Conservation (phyloP, 306 rosid genomes). For the Dryas octopetala region DNA sequence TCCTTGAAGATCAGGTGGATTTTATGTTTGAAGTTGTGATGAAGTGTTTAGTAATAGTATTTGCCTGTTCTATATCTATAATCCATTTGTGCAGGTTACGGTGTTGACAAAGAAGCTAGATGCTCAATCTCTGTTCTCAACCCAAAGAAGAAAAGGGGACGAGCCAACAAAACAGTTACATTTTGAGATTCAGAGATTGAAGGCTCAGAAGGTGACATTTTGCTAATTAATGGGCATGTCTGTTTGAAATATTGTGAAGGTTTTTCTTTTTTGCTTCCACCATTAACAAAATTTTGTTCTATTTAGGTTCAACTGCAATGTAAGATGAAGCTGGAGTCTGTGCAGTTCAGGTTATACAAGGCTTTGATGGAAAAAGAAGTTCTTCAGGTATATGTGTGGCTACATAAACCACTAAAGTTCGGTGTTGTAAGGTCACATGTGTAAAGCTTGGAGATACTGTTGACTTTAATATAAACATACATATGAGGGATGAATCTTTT, state of each 20-base stretch:
- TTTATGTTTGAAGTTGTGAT: conserved; percentile 11
- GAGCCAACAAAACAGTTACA: conserved; percentile 61
- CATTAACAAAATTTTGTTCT: conserved; percentile 10
- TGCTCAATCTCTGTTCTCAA: conserved; percentile 74
- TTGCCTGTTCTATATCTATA: background rate
- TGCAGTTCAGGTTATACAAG: conserved; percentile 66
- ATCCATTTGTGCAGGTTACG: conserved; percentile 49
- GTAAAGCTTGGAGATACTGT: conserved; percentile 14
- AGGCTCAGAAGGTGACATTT: conserved; percentile 78
- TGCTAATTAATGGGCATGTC: conserved; percentile 4
- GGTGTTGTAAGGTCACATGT: background rate
- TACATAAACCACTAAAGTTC: conserved; percentile 8
- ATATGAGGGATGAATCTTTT: background rate
- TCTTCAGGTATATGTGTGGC: conserved; percentile 60
- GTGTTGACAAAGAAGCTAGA: conserved; percentile 72
- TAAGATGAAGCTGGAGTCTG: conserved; percentile 76
- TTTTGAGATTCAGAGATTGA: conserved; percentile 71
- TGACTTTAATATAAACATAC: background rate
- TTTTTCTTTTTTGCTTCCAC: background rate
- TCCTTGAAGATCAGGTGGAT: conserved; percentile 79
- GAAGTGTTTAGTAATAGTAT: background rate
- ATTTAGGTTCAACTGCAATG: conserved; percentile 88
- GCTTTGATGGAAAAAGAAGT: conserved; percentile 75
- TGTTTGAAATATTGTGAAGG: background rate
- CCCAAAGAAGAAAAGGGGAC: conserved; percentile 55